These are phyloP conservation scores for Metschnikowia chrysomelidarum DNA, from an alignment of 805 yeast species.

Conservation along the genomic window DNA sequence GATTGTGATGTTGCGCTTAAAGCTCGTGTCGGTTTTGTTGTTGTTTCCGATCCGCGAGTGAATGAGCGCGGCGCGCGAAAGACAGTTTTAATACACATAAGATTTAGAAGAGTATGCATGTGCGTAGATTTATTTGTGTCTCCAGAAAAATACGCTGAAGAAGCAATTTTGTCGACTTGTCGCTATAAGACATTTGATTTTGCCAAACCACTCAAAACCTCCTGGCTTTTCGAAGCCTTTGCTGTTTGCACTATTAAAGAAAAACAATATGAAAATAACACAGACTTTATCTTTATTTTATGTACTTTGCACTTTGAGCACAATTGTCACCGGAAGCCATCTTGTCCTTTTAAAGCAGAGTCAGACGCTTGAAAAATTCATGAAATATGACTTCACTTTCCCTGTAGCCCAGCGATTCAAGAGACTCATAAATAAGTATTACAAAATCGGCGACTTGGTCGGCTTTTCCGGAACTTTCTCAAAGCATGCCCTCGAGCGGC, in stretches of 20 bases:
- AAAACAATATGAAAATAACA: slow-evolving; percentile 4
- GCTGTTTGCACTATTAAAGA: slow-evolving; percentile 1
- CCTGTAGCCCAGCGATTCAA: slow-evolving; percentile 42
- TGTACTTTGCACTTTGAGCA: slow-evolving; percentile 3
- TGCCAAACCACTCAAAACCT: too few relatives aligned
- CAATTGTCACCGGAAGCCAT: slow-evolving; percentile 25
- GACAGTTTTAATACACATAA: slow-evolving; percentile 5
- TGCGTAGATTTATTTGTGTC: slow-evolving; percentile 5
- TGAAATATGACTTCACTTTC: slow-evolving; percentile 42
- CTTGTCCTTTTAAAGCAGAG: slow-evolving; percentile 52
- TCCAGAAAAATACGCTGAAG: slow-evolving; percentile 2
- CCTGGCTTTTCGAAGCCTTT: background rate
- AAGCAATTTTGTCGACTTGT: background rate
- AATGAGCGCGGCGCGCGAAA: slow-evolving; percentile 3
- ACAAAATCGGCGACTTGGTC: slow-evolving; percentile 67
- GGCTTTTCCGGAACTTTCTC: slow-evolving; percentile 68
- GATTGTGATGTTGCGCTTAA: too few relatives aligned
- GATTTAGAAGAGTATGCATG: slow-evolving; percentile 6
- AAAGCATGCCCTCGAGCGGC: slow-evolving; percentile 43
- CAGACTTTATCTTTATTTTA: slow-evolving; percentile 2
- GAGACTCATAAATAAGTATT: slow-evolving; percentile 48
- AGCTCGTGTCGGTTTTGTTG: slow-evolving; percentile 12
- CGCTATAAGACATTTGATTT: background rate
- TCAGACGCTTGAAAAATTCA: slow-evolving; percentile 47
- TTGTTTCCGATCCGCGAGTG: slow-evolving; percentile 4